Percentiles rank a stretch among this genome's conserved stretches.
phyloP scores from a whole-genome alignment of 2,329 filamentous ascomycete genomes.

The Diaporthe vaccinii region DNA sequence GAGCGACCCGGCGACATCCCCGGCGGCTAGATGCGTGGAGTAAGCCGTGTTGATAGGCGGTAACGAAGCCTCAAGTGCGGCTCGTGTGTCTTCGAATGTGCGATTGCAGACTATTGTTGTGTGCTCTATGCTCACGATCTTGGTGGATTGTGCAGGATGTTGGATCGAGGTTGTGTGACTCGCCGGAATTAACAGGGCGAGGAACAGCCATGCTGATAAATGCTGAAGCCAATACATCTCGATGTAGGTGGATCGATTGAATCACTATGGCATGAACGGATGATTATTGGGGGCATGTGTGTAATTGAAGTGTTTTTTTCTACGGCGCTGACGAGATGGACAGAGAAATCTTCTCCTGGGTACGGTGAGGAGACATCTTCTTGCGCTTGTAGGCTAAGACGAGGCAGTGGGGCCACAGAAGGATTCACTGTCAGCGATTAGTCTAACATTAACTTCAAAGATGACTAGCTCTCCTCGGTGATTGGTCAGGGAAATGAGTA shows the following conservation, averaged over 20 bases:
- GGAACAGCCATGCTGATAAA: neutral
- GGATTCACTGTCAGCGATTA: neutral
- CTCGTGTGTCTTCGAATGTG: conserved; percentile 12
- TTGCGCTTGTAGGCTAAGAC: neutral
- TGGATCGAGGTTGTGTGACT: neutral
- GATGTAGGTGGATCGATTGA: neutral
- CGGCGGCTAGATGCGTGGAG: neutral
- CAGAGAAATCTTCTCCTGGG: neutral
- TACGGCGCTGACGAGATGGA: too few species aligned
- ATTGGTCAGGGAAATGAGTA: neutral
- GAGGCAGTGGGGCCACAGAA: neutral
- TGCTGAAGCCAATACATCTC: neutral
- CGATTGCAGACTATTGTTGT: neutral
- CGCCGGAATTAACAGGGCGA: neutral
- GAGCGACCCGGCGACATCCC: neutral
- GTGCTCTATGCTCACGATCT: neutral
- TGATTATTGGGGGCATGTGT: too few species aligned
- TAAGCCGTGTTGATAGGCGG: conserved; percentile 7
- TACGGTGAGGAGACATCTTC: neutral
- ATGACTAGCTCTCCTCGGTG: neutral
- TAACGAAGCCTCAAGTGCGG: neutral
- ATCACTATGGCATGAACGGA: neutral
- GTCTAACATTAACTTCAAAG: neutral
- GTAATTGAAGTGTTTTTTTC: neutral
- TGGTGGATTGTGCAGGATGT: neutral